phyloP scores from a whole-genome alignment of 768 basidiomycete genomes.

The Lentinula raphanica region DNA sequence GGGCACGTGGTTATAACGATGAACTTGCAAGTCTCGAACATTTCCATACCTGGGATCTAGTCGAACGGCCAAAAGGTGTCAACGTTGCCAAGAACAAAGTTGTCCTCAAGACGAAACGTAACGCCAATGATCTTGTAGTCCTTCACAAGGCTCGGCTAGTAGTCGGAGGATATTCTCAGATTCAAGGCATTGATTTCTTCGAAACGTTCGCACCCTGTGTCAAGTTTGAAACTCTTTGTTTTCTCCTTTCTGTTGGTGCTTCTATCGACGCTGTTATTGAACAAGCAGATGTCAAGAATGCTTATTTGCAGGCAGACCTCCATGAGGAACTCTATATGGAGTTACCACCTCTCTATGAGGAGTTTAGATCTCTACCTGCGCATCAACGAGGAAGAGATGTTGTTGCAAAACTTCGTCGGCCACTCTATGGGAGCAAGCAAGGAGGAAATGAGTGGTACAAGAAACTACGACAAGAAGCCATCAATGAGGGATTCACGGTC shows the following conservation, averaged over 20 bases:
- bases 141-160: slow-evolving; percentile 20
- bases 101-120: slow-evolving; percentile 11
- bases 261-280: slow-evolving; percentile 6
- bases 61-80: slow-evolving; percentile 13
- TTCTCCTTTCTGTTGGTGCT: slow-evolving; percentile 18
- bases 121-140: slow-evolving; percentile 14
- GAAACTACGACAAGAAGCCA: not conserved
- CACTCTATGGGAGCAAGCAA: slow-evolving; percentile 34
- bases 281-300: slow-evolving; percentile 18
- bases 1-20: not conserved
- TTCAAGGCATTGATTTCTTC: slow-evolving; percentile 28
- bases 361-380: slow-evolving; percentile 5
- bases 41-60: slow-evolving; percentile 12
- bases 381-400: not conserved
- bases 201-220: slow-evolving; percentile 26
- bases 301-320: slow-evolving; percentile 21
- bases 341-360: slow-evolving; percentile 15
- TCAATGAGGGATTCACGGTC: slow-evolving; percentile 8
- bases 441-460: slow-evolving; percentile 21
- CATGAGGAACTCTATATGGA: slow-evolving; percentile 24
- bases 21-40: too few relatives aligned
- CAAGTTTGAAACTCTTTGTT: slow-evolving; percentile 16
- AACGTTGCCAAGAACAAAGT: slow-evolving; percentile 20
- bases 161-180: slow-evolving; percentile 21
- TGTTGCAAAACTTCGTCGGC: slow-evolving; percentile 16